These are phyloP conservation scores for Colletotrichum orchidophilum DNA, from an alignment of 2,329 filamentous ascomycete genomes.

Conservation along the genomic window DNA sequence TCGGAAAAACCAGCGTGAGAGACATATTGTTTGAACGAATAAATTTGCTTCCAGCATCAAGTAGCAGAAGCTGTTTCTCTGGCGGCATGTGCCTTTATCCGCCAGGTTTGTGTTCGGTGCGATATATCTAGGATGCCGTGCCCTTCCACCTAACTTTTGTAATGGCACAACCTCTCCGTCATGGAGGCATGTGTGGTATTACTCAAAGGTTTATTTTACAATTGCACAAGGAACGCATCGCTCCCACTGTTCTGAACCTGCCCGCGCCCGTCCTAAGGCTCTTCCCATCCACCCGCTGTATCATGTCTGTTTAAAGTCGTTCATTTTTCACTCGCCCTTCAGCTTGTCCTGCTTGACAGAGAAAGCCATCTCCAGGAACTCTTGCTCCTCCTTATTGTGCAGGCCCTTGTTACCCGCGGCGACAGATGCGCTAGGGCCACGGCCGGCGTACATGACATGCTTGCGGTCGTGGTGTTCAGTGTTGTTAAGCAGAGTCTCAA, in stretches of 20 bases:
- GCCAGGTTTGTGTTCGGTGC: not conserved
- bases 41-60: not conserved
- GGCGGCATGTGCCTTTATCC: not conserved
- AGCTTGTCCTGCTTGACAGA: constrained; percentile 74
- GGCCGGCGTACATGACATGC: constrained; percentile 96
- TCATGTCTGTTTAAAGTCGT: not conserved
- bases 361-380: constrained; percentile 75
- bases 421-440: constrained; percentile 91
- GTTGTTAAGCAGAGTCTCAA: constrained; percentile 94
- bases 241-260: constrained; percentile 8
- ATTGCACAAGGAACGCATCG: constrained; percentile 4
- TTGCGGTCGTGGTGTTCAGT: constrained; percentile 93
- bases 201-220: constrained; percentile 7
- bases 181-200: not conserved
- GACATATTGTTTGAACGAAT: not conserved
- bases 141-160: not conserved
- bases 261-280: not conserved
- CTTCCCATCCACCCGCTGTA: not conserved
- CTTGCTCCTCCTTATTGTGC: constrained; percentile 93
- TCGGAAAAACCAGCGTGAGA: too few relatives aligned
- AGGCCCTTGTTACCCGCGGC: constrained; percentile 90
- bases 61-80: not conserved
- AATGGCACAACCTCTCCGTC: constrained; percentile 1
- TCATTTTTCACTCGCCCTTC: constrained; percentile 66
- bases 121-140: constrained; percentile 3